phyloP scores from a whole-genome alignment of 163 green algal species.

The Coccomyxa subellipsoidea region DNA sequence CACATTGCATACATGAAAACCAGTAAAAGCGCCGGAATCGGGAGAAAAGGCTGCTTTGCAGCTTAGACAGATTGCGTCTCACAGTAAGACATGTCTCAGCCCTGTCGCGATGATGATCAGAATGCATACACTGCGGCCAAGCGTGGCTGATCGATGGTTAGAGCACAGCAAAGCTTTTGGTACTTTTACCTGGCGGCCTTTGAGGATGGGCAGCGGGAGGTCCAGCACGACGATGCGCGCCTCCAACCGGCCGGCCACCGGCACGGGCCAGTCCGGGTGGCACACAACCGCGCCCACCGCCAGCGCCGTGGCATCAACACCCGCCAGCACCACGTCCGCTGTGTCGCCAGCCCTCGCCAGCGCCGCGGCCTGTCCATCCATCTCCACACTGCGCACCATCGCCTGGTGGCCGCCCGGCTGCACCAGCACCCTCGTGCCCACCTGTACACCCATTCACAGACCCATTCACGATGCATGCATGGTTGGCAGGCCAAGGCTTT shows the following conservation, averaged over 20 bases:
- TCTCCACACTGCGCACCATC: slow-evolving; percentile 71
- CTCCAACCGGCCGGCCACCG: slow-evolving; percentile 53
- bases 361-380: slow-evolving; percentile 36
- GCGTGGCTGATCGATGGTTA: too few species aligned
- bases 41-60: background rate
- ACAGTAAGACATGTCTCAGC: background rate
- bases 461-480: too few species aligned
- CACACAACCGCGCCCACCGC: slow-evolving; percentile 72
- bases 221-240: slow-evolving; percentile 75
- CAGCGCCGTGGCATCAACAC: slow-evolving; percentile 34
- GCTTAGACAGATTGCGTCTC: background rate
- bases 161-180: slow-evolving; percentile 1
- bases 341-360: slow-evolving; percentile 75
- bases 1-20: too few species aligned
- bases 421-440: slow-evolving; percentile 64
- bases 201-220: slow-evolving; percentile 51
- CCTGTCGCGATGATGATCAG: background rate
- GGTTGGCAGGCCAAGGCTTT: too few species aligned
- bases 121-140: background rate
- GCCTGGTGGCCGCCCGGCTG: slow-evolving; percentile 55
- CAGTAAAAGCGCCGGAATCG: too few species aligned
- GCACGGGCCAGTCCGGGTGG: slow-evolving; percentile 72
- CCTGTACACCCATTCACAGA: slow-evolving; percentile 32
- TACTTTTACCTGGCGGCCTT: slow-evolving; percentile 44
- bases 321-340: slow-evolving; percentile 68